Percentiles rank a stretch among this genome's conserved stretches.
phyloP scores from a whole-genome alignment of 2,329 filamentous ascomycete genomes.

The Sclerotinia subarctica region DNA sequence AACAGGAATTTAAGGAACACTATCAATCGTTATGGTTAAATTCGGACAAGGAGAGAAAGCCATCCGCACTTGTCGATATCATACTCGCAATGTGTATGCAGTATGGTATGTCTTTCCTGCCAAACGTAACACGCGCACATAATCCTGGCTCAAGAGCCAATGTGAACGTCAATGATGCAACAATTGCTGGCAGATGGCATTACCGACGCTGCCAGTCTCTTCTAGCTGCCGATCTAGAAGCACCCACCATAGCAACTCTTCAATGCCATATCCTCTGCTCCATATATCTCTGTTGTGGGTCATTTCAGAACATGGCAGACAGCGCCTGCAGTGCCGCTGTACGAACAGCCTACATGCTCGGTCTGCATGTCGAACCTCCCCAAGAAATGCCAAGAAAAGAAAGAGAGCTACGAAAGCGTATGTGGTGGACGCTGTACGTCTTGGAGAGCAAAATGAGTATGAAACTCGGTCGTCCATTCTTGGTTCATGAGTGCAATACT shows the following conservation, averaged over 20 bases:
- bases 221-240: conserved; percentile 40
- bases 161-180: conserved; percentile 36
- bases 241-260: conserved; percentile 41
- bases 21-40: conserved; percentile 44
- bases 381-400: conserved; percentile 34
- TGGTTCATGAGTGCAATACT: conserved; percentile 33
- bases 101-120: conserved; percentile 40
- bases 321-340: conserved; percentile 39
- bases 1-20: conserved; percentile 45
- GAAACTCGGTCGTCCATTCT: conserved; percentile 41
- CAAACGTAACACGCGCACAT: conserved; percentile 19
- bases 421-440: conserved; percentile 48
- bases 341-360: conserved; percentile 42
- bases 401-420: conserved; percentile 42
- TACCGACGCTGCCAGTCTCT: conserved; percentile 43
- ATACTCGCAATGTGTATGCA: conserved; percentile 52
- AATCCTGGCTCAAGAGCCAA: conserved; percentile 21
- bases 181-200: conserved; percentile 41
- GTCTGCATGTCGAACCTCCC: conserved; percentile 43
- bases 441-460: conserved; percentile 43
- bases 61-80: conserved; percentile 52
- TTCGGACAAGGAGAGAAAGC: conserved; percentile 37
- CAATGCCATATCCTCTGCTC: conserved; percentile 43
- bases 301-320: conserved; percentile 43
- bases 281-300: conserved; percentile 42